A percentile compares a stretch with the other conserved stretches of the same genome.
Conservation (phyloP, 2,329 filamentous ascomycete genomes). For the Fusarium longipes region DNA sequence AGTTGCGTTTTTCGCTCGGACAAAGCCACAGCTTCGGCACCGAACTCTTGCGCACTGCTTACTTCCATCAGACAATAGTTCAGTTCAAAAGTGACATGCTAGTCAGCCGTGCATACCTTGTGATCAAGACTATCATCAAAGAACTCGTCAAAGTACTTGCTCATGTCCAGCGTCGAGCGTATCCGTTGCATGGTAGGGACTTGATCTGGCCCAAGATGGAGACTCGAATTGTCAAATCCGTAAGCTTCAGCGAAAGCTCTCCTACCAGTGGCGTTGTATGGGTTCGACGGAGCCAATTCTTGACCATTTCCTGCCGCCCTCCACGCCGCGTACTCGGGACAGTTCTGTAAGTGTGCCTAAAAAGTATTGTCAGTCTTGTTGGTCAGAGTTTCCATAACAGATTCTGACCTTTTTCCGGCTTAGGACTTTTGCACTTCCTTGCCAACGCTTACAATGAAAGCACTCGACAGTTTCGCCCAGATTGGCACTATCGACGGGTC, state of each 20-base stretch:
- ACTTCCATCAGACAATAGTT: background rate
- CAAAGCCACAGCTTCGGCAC: conserved; percentile 1
- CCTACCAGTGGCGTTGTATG: conserved; percentile 9
- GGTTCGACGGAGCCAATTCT: conserved; percentile 3
- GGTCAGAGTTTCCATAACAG: background rate
- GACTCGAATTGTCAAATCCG: conserved; percentile 4
- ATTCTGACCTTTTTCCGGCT: conserved; percentile 8
- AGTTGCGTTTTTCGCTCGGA: conserved; percentile 6
- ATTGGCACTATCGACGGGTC: conserved; percentile 5
- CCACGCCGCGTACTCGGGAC: conserved; percentile 3
- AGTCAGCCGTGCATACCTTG: conserved; percentile 3
- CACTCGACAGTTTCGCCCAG: conserved; percentile 1
- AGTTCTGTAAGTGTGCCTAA: conserved; percentile 4
- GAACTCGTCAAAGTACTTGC: conserved; percentile 10
- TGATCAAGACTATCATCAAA: conserved; percentile 8
- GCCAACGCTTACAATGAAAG: conserved; percentile 4
- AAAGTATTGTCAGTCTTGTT: conserved; percentile 4
- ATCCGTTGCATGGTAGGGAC: conserved; percentile 6
- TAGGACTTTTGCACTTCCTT: conserved; percentile 8
- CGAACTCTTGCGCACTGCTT: conserved; percentile 4
- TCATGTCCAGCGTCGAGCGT: conserved; percentile 4
- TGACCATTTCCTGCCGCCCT: conserved; percentile 8
- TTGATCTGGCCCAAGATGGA: background rate
- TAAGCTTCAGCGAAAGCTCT: conserved; percentile 4
- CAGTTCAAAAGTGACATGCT: background rate